Evolutionary conservation across 345 rosid species (phyloP), one percentile per base, ranked within the genome.

Genomic region (Citrus trifoliata): DNA sequence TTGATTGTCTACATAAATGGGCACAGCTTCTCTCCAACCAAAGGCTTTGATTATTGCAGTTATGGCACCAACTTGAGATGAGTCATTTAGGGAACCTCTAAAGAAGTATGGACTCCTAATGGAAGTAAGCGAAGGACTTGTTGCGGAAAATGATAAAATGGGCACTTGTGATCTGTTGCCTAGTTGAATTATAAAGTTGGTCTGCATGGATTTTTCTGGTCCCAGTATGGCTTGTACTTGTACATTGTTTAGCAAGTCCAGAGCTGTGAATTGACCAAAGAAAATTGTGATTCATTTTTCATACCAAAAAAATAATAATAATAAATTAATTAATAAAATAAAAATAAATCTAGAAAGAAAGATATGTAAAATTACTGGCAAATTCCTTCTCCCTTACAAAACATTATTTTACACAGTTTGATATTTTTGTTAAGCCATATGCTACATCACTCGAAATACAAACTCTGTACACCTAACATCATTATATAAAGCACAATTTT

Each of bases 1-100:
- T 16, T 85, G 83, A 33, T 86, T 81, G 79, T 83, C 91, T 0
- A 80, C 56, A 27, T 88, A 88, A 13, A 91, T 85, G 19, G 85
- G 88, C 18, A 85, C 90, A 0, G n/a, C 95, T 83, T 88, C 86
- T 82, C 86, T 83, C 91, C 93, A 90, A 2, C 87, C 86, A 1
- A 86, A 89, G 40, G 85, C 74, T 59, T 88, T 67, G 33, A 88
- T 70, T 21, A 90, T 71, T 16, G 86, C 38, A 7, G 76, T 69
- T 40, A 89, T 85, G 81, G 92, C 84, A 0, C 70, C 19, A 1
- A 85, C 88, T 84, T 88, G 94, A 6, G 58, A 82, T 1, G 89
- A 86, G 77, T 83, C 89, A 4, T 83, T 80, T 13, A 70, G 77
- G 0, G 88, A 61, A 9, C 86, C 84, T 25, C 86, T 83, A 46